These are phyloP conservation scores for Cercospora janseana DNA, from an alignment of 2,329 filamentous ascomycete species.

Conservation along the genomic window DNA sequence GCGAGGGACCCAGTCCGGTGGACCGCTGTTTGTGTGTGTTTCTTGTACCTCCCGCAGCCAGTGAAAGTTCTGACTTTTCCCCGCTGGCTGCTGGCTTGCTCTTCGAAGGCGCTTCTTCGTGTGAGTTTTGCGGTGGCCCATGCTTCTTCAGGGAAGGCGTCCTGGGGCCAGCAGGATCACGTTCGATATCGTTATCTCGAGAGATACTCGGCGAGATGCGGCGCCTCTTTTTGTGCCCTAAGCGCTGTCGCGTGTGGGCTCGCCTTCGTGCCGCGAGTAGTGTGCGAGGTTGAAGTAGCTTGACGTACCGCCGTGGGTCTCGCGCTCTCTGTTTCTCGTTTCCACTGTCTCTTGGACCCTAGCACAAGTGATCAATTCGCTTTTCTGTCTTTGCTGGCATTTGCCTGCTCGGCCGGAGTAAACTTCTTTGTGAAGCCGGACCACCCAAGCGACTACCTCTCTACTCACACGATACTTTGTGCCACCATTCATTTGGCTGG, in stretches of 20 bases:
- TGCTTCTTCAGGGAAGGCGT: neutral
- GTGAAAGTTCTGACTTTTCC: too few species aligned
- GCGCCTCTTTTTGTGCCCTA: neutral
- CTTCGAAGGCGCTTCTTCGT: neutral
- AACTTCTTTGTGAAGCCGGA: slow-evolving; percentile 27
- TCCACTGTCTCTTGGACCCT: neutral
- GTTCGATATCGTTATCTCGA: neutral
- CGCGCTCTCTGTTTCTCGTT: neutral
- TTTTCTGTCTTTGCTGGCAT: neutral
- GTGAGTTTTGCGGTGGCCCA: neutral
- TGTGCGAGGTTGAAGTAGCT: slow-evolving; percentile 1
- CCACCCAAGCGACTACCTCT: neutral
- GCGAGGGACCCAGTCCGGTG: too few species aligned
- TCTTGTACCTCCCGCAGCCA: too few species aligned
- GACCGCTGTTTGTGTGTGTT: too few species aligned
- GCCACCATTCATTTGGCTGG: slow-evolving; percentile 10
- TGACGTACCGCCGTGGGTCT: neutral
- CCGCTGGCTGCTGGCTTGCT: too few species aligned
- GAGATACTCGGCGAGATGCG: slow-evolving; percentile 11
- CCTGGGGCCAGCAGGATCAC: neutral
- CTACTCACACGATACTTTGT: neutral
- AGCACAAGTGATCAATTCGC: neutral
- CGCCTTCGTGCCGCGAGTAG: neutral
- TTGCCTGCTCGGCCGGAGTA: slow-evolving; percentile 17
- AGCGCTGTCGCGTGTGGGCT: slow-evolving; percentile 9